These are phyloP conservation scores for Fusarium sp. DNA, from an alignment of 2,329 filamentous ascomycete species.

Conservation along the genomic window DNA sequence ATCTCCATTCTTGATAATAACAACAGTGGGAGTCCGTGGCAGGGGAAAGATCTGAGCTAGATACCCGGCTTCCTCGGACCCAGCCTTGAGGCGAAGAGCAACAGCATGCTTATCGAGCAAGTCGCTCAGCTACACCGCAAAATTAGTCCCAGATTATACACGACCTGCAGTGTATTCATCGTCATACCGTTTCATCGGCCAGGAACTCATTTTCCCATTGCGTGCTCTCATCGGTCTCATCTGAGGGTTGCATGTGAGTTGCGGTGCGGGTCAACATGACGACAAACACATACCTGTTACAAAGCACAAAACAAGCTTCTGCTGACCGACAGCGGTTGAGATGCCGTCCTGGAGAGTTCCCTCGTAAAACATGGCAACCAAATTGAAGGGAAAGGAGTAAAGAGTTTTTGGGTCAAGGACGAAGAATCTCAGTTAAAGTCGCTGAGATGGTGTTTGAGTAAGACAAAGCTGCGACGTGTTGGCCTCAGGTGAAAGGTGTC, in stretches of 20 bases:
- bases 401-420: background rate
- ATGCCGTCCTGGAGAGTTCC: conserved; percentile 88
- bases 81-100: conserved; percentile 76
- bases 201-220: conserved; percentile 81
- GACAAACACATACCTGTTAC: conserved; percentile 72
- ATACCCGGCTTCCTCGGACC: conserved; percentile 84
- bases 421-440: background rate
- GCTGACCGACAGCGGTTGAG: conserved; percentile 76
- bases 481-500: conserved; percentile 42
- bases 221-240: conserved; percentile 73
- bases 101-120: conserved; percentile 74
- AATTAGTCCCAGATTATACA: conserved; percentile 26
- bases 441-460: background rate
- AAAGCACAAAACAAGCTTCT: conserved; percentile 87
- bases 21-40: conserved; percentile 80
- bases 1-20: conserved; percentile 84
- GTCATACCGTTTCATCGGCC: conserved; percentile 65
- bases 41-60: conserved; percentile 86
- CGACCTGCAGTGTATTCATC: background rate
- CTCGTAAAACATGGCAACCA: conserved; percentile 78
- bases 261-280: conserved; percentile 8
- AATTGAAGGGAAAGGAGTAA: no score
- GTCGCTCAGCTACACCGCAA: conserved; percentile 62
- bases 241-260: conserved; percentile 35
- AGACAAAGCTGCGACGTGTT: conserved; percentile 17